phyloP scores from a whole-genome alignment of 2,329 filamentous ascomycete genomes.

The Chlorencoelia australis region DNA sequence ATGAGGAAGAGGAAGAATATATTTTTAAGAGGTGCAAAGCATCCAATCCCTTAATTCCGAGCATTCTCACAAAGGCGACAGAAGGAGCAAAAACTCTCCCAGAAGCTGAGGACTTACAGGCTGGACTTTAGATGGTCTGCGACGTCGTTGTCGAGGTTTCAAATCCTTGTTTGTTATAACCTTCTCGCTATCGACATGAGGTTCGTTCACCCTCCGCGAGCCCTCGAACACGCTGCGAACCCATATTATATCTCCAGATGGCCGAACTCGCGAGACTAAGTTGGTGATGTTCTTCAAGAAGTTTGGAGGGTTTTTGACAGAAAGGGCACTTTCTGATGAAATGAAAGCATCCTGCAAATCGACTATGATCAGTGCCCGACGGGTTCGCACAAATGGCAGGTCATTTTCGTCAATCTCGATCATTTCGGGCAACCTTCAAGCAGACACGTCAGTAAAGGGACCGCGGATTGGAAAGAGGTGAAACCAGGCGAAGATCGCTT shows the following conservation, averaged over 20 bases:
- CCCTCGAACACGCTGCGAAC: conserved; percentile 63
- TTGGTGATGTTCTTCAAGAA: conserved; percentile 58
- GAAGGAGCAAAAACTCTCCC: too few relatives aligned
- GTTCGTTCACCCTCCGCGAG: conserved; percentile 46
- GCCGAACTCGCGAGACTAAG: conserved; percentile 64
- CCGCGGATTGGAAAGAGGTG: not conserved
- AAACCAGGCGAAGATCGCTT: not conserved
- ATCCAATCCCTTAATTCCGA: too few relatives aligned
- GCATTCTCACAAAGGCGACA: too few relatives aligned
- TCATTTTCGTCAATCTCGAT: conserved; percentile 47
- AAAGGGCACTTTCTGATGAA: conserved; percentile 54
- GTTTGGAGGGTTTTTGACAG: conserved; percentile 50
- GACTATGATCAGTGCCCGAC: conserved; percentile 67
- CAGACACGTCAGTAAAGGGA: too few relatives aligned
- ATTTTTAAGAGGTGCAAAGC: too few relatives aligned
- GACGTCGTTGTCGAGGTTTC: not conserved
- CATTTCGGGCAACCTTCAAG: conserved; percentile 31
- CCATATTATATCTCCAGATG: conserved; percentile 70
- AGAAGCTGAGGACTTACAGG: too few relatives aligned
- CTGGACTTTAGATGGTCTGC: not conserved
- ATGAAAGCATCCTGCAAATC: conserved; percentile 91
- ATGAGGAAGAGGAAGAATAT: too few relatives aligned
- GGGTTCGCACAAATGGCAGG: conserved; percentile 46
- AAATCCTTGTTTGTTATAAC: conserved; percentile 25
- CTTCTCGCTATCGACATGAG: conserved; percentile 22